Base-by-base conservation (phyloP, 2,329 filamentous ascomycete genomes). In the Claviceps sp. region DNA sequence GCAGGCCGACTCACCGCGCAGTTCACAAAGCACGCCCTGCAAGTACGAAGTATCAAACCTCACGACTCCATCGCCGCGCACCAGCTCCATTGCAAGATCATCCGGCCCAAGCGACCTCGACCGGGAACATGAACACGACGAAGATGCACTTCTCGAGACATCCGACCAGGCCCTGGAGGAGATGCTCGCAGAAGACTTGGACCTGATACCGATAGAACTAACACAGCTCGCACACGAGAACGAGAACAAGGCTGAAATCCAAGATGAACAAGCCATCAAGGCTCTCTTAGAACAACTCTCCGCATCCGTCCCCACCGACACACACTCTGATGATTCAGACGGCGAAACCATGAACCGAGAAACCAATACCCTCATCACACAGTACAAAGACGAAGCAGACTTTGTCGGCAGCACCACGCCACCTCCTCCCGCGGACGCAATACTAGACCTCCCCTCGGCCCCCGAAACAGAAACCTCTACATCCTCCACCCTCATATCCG, bases 141-240 rank as follows among this genome's bases (percentile, higher is more conserved):
- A 64, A 4, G 67, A 70, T 0, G 58, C 65, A 1, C 59, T 74
- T 18, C 66, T 74, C 30, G 63, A 69, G 38, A 74, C 72, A 2
- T 75, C 78, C 56, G 75, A 79, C n/a, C 65, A 71, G 47, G 74
- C 71, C 1, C 64, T 79, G 0, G 70, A 79, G 51, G 75, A 78
- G 54, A 66, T 80, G 9, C 66, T 81, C 2, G 68, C 66, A 2
- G 69, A 16, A 5, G 44, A 46, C 44, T 34, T 34, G 26, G 44
- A 18, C 8, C 16, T 6, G 6, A 20, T 7, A 8, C 72, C 30
- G 65, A 75, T 1, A 62, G 62, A 37, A 59, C 53, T 52, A 0
- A 55, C 54, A 34, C 52, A 18, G 11, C 20, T 8, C 16, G 44
- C 52, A 20, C 18, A 41, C n/a, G n/a, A n/a, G 40, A 8, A 20